These are phyloP conservation scores for Melanopsichium pennsylvanicum DNA, from an alignment of 1,284 basidiomycete species.

Conservation along the genomic window DNA sequence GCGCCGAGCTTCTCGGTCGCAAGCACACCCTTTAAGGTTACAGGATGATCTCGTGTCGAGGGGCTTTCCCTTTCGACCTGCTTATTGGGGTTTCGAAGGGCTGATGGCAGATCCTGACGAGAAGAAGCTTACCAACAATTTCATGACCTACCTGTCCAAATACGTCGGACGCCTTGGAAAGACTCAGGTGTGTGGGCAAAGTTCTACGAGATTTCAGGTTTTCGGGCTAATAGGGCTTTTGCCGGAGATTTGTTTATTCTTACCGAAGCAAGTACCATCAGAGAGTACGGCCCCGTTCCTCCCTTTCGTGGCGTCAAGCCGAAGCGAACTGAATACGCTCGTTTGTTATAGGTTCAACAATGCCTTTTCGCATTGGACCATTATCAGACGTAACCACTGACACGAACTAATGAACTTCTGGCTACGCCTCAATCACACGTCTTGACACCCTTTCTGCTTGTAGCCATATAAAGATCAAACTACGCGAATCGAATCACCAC, in stretches of 20 bases:
- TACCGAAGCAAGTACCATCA: not conserved
- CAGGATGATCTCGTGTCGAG: not conserved
- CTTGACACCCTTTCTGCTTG: no score
- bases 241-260: not conserved
- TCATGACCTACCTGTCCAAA: not conserved
- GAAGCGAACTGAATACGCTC: no score
- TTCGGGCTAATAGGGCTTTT: not conserved
- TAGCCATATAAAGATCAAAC: no score
- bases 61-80: not conserved
- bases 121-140: not conserved
- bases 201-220: not conserved
- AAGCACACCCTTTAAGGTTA: not conserved
- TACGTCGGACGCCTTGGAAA: not conserved
- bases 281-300: not conserved
- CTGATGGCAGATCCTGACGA: not conserved
- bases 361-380: no score
- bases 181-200: not conserved
- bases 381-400: no score
- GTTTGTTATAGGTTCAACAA: no score
- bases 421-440: no score
- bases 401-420: no score
- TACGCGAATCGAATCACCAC: no score
- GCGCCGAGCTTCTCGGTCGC: not conserved
- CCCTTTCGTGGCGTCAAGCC: not conserved
- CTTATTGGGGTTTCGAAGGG: not conserved